Evolutionary conservation across 345 rosid genomes (phyloP).

Genomic region (Citrus sp.): DNA sequence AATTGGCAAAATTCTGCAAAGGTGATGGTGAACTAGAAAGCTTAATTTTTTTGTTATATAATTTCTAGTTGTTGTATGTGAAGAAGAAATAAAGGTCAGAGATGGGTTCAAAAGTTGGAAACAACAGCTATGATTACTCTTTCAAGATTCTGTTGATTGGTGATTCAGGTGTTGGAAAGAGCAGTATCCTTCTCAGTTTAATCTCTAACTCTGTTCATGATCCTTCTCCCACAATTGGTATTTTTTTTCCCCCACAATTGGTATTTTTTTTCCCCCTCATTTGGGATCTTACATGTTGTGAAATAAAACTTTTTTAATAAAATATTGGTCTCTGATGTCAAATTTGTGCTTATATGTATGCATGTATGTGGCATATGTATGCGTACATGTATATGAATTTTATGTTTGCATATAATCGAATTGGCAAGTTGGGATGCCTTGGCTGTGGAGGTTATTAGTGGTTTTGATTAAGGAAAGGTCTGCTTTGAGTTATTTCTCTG

Average conservation of each 20-base stretch:
- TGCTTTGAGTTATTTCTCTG: slow-evolving; percentile 2
- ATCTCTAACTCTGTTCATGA: slow-evolving; percentile 67
- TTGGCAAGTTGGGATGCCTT: background rate
- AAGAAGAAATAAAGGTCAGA: background rate
- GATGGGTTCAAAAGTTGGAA: slow-evolving; percentile 41
- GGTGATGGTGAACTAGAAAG: background rate
- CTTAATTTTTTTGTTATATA: background rate
- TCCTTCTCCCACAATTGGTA: slow-evolving; percentile 91
- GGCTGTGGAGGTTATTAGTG: background rate
- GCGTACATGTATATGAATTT: background rate
- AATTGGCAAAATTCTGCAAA: background rate
- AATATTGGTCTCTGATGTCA: background rate
- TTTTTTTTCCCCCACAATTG: slow-evolving; percentile 38
- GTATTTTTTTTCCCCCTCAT: slow-evolving; percentile 27
- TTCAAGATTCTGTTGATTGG: slow-evolving; percentile 92
- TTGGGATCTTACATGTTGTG: background rate
- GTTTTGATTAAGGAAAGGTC: background rate
- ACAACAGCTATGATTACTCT: slow-evolving; percentile 68
- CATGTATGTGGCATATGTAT: background rate
- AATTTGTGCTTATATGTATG: background rate
- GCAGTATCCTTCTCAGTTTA: slow-evolving; percentile 82
- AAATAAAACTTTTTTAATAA: background rate
- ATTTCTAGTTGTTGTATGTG: background rate
- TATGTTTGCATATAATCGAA: background rate
- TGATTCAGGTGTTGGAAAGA: slow-evolving; percentile 98